phyloP scores from a whole-genome alignment of 2,329 filamentous ascomycete species.

The Arthrobotrys entomopaga region DNA sequence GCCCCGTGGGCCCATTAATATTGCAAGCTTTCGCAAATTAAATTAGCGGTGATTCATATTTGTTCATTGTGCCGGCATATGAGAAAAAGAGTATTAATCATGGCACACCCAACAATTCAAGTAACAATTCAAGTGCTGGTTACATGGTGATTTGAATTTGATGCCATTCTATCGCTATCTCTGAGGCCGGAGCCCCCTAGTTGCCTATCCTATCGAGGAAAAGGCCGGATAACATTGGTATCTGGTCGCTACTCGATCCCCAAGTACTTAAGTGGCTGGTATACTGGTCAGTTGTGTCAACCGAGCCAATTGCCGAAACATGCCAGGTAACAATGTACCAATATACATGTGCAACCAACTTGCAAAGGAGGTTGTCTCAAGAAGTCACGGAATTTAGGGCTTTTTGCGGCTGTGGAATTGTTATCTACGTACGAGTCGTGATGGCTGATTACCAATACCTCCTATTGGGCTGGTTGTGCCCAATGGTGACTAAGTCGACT shows the following conservation, averaged over 20 bases:
- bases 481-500: conserved; percentile 49
- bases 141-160: not conserved
- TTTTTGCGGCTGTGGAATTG: conserved; percentile 2
- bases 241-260: not conserved
- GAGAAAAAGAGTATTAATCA: not conserved
- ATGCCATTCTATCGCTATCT: not conserved
- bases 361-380: not conserved
- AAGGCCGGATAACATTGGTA: not conserved
- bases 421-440: conserved; percentile 28
- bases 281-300: not conserved
- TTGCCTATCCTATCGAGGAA: not conserved
- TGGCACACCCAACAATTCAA: not conserved
- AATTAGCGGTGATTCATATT: conserved; percentile 34
- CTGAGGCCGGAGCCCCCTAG: not conserved
- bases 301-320: not conserved
- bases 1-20: too few species aligned
- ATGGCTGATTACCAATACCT: conserved; percentile 27
- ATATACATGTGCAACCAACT: conserved; percentile 1
- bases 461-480: conserved; percentile 36
- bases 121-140: not conserved
- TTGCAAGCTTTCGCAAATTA: conserved; percentile 36
- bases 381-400: conserved; percentile 34
- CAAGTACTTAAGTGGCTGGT: too few species aligned
- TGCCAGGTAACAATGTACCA: not conserved
- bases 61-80: conserved; percentile 3